Base-by-base conservation (phyloP, 805 yeast genomes). In the Yarrowia bubula region DNA sequence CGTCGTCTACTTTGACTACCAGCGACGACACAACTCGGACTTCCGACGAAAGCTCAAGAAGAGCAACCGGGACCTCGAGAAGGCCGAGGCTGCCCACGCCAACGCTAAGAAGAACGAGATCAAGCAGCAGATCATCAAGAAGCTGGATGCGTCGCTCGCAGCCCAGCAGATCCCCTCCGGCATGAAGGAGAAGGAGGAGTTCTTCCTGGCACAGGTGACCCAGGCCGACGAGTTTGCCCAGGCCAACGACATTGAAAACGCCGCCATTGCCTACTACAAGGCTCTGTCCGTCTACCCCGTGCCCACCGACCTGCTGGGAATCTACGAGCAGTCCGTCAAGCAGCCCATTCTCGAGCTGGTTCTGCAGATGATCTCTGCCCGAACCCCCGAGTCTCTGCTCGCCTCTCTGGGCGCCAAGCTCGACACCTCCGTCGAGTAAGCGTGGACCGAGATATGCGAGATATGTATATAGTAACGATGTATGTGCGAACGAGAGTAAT, bases 281-380 rank as follows among this genome's bases (percentile, higher is more conserved):
- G 98, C 98, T 13, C 82, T 95, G 74, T 84, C 90, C 46, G 92
- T 92, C 60, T 93, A 92, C 77, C 98, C 99, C 68, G 88, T 89
- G 76, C 99, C 99, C 67, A 87, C 96, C 65, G 97, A 91, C 72
- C 85, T 95, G 71, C 82, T 95, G 75, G 88, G 88, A 61, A 86
- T 93, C 72, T 93, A 90, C 79, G 97, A 93, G 80, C 89, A 89
- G 80, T 83, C 92, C 63, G 86, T 93, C 69, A 92, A 95, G 62
- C 88, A 86, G 74, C 86, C 84, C 51, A 86, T 92, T 66, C 87
- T 91, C 75, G 97, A 92, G 74, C 81, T 86, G 70, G 83, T 93
- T 71, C 89, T 92, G 71, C 83, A 88, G 83, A 87, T 92, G 92
- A 87, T 93, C 75, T 96, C 96, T 65, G 84, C 90, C 71, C 84